phyloP scores from a whole-genome alignment of 2,329 filamentous ascomycete genomes.

The Furcasterigmium furcatum region DNA sequence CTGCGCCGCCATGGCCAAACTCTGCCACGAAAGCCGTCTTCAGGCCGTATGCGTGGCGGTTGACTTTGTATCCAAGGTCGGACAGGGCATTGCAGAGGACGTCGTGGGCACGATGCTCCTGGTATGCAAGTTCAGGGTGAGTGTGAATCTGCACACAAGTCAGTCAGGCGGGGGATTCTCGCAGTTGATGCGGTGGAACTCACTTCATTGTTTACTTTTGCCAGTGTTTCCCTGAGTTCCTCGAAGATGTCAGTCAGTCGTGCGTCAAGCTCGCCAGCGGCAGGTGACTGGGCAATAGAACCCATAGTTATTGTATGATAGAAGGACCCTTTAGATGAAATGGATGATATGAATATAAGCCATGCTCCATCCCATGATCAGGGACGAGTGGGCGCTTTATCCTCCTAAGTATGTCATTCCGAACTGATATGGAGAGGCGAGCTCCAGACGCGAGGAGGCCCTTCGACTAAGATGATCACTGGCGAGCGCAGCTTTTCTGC shows the following conservation, averaged over 20 bases:
- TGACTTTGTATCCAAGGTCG: slow-evolving; percentile 40
- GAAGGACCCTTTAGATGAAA: too few relatives aligned
- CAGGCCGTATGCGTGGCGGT: slow-evolving; percentile 45
- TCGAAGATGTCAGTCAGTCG: slow-evolving; percentile 9
- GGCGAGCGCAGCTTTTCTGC: too few relatives aligned
- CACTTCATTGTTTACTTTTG: slow-evolving; percentile 13
- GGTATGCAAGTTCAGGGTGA: slow-evolving; percentile 48
- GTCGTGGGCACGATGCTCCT: slow-evolving; percentile 49
- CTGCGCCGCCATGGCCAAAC: slow-evolving; percentile 35
- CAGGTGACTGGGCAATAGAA: slow-evolving; percentile 3
- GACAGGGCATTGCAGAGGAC: slow-evolving; percentile 41
- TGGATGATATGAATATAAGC: too few relatives aligned
- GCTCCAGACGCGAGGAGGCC: too few relatives aligned
- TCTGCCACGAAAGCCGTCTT: slow-evolving; percentile 48
- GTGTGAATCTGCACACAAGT: slow-evolving; percentile 23
- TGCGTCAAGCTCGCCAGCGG: neutral
- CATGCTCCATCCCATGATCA: too few relatives aligned
- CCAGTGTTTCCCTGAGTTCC: slow-evolving; percentile 11
- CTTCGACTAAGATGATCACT: too few relatives aligned
- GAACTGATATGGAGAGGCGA: too few relatives aligned
- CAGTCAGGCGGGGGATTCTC: neutral
- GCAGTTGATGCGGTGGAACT: slow-evolving; percentile 24
- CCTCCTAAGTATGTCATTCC: too few relatives aligned
- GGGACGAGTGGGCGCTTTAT: too few relatives aligned
- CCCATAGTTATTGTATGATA: neutral